Percentiles rank a stretch among this genome's conserved stretches.
phyloP scores from a whole-genome alignment of 805 yeast species.

The Ogataea polymorpha region DNA sequence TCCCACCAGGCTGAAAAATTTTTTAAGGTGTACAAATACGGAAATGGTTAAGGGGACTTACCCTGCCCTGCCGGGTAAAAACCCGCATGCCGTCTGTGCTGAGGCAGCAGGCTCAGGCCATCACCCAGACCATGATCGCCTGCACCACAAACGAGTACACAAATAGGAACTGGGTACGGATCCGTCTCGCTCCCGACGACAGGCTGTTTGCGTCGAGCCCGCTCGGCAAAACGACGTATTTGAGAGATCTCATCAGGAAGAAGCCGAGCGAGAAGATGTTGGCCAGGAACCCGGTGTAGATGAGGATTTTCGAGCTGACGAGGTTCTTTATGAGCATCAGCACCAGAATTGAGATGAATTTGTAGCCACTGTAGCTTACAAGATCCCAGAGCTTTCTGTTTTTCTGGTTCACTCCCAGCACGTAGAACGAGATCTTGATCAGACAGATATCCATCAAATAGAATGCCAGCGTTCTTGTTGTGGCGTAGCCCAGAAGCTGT shows the following conservation, averaged over 20 bases:
- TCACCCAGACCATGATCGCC: constrained; percentile 68
- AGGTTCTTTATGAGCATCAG: constrained; percentile 51
- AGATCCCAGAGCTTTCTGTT: constrained; percentile 63
- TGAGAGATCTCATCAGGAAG: constrained; percentile 66
- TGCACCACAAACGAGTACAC: constrained; percentile 82
- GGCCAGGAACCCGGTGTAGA: constrained; percentile 40
- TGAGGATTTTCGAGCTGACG: constrained; percentile 31
- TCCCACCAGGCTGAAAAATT: constrained; percentile 13
- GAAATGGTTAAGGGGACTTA: constrained; percentile 9
- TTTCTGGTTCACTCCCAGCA: constrained; percentile 66
- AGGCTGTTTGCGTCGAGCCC: constrained; percentile 55
- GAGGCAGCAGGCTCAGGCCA: constrained; percentile 35
- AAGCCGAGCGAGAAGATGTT: constrained; percentile 57
- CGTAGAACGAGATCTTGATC: constrained; percentile 78
- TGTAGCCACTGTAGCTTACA: constrained; percentile 88
- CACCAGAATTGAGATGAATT: constrained; percentile 77
- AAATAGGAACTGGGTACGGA: constrained; percentile 83
- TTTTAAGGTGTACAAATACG: constrained; percentile 11
- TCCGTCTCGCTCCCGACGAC: constrained; percentile 65
- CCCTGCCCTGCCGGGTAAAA: constrained; percentile 12
- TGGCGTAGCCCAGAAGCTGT: constrained; percentile 79
- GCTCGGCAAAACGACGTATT: constrained; percentile 65
- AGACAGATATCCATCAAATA: constrained; percentile 71
- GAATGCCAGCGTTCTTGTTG: constrained; percentile 83
- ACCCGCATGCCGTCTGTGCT: neutral